A percentile compares a stretch with the other conserved stretches of the same genome.
Conservation (phyloP, 2,329 filamentous ascomycete genomes). For the Aspergillus sp. region DNA sequence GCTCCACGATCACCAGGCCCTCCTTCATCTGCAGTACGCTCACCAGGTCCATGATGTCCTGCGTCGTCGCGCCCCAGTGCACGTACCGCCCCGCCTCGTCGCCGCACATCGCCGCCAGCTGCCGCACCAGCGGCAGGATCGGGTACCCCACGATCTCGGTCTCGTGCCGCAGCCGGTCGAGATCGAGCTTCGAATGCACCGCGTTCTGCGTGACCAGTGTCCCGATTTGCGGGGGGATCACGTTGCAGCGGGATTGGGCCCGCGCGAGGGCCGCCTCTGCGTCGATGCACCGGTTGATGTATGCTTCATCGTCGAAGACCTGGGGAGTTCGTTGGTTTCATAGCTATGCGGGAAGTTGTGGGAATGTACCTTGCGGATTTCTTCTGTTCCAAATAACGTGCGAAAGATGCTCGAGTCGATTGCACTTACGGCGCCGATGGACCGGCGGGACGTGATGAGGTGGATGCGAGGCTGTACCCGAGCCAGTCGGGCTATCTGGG, state of each 20-base stretch:
- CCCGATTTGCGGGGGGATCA: slow-evolving; percentile 46
- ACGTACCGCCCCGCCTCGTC: slow-evolving; percentile 47
- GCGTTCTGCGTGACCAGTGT: slow-evolving; percentile 36
- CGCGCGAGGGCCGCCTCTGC: slow-evolving; percentile 53
- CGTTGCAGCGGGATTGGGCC: slow-evolving; percentile 48
- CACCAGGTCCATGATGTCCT: slow-evolving; percentile 60
- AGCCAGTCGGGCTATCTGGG: slow-evolving; percentile 12
- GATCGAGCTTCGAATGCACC: slow-evolving; percentile 37
- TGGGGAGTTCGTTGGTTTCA: too few relatives aligned
- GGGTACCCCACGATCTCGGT: slow-evolving; percentile 58
- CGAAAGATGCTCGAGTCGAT: slow-evolving; percentile 52
- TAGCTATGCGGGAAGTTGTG: neutral
- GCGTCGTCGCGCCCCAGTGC: slow-evolving; percentile 60
- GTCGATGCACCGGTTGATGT: slow-evolving; percentile 43
- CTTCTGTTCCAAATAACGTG: slow-evolving; percentile 52
- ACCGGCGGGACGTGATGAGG: slow-evolving; percentile 64
- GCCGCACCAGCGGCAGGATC: slow-evolving; percentile 51
- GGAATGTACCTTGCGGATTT: slow-evolving; percentile 40
- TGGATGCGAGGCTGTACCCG: slow-evolving; percentile 5
- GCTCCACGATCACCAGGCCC: slow-evolving; percentile 50
- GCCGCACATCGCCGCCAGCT: slow-evolving; percentile 41
- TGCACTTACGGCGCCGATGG: slow-evolving; percentile 43
- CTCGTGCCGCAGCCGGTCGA: slow-evolving; percentile 42
- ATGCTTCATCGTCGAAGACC: slow-evolving; percentile 52
- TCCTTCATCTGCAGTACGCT: slow-evolving; percentile 54